phyloP scores from a whole-genome alignment of 1,284 basidiomycete genomes.

The Puccinia novopanici region DNA sequence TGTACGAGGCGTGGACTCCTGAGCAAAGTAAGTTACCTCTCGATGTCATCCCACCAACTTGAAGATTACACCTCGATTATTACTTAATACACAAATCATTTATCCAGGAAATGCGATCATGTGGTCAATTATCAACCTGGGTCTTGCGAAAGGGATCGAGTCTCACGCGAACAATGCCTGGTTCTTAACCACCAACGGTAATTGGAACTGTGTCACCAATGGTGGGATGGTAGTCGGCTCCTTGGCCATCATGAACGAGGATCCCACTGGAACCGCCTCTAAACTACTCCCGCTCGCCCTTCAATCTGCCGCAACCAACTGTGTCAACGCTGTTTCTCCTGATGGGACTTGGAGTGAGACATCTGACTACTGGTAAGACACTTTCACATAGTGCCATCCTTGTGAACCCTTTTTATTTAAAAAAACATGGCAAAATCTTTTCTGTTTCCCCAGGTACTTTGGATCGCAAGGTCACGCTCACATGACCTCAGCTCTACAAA shows the following conservation, averaged over 20 bases:
- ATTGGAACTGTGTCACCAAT: conserved; percentile 99
- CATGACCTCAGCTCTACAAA: conserved; percentile 77
- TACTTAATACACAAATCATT: background rate
- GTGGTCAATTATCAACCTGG: conserved; percentile 68
- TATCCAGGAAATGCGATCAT: conserved; percentile 66
- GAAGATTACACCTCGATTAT: no score
- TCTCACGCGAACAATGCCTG: conserved; percentile 55
- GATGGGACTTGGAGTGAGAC: conserved; percentile 97
- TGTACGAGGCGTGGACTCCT: conserved; percentile 80
- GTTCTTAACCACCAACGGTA: conserved; percentile 66
- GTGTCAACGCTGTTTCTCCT: conserved; percentile 66
- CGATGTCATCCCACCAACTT: background rate
- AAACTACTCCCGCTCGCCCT: conserved; percentile 71
- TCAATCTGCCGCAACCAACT: conserved; percentile 76
- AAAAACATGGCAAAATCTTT: conserved; percentile 69
- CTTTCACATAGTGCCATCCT: background rate
- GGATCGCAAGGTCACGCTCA: conserved; percentile 86
- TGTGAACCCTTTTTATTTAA: conserved; percentile 45
- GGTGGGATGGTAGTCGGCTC: conserved; percentile 83
- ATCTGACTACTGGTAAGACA: conserved; percentile 77
- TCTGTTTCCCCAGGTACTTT: conserved; percentile 60
- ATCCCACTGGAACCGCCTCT: conserved; percentile 72
- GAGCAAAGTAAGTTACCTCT: conserved; percentile 19
- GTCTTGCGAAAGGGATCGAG: conserved; percentile 57
- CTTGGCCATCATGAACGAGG: conserved; percentile 84